Base-by-base conservation (phyloP, 345 rosid genomes). In the Physaria fendleri region DNA sequence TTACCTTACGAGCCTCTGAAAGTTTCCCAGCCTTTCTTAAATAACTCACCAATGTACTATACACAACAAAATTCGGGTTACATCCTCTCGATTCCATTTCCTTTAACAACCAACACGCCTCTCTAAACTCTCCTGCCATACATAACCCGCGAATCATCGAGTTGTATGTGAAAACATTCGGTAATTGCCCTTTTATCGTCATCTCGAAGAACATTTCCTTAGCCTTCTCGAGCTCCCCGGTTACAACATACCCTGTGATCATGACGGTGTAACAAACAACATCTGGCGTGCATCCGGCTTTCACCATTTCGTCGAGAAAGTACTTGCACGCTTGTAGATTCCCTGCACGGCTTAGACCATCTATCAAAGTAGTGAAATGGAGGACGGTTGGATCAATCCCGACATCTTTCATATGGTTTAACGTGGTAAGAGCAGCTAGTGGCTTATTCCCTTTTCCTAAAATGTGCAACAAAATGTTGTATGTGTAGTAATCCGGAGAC, bases 71-170 rank as follows among this genome's bases (percentile, higher is more conserved):
- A 79, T 82, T 88, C 39, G 98, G 98, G 66, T 74, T 76, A 66
- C 96, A 84, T 16, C 93, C 93, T 69, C 90, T 81, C 10, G 75
- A 68, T 77, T 84, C 88, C 98, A 92, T 88, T 77, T 82, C 85
- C 59, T 81, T 83, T 27, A 88, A 78, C 82, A 86, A 54, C 47
- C 79, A 69, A 56, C 90, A 76, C 15, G 95, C 96, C 67, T 84
- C 85, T 42, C 71, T 77, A 54, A 79, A 88, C 73, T 74, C 81
- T 45, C 79, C 87, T 0, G 81, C 87, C 81, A 81, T 78, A 74
- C 95, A 92, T 52, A 72, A 59, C 54, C 96, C 96, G 0, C 90
- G 82, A 52, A 92, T 86, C 95, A 92, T 82, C 8, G 96, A 82
- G 68, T 82, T 82, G 56, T 92, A 92, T 0, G 98, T 85, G 74